Evolutionary conservation across 495 filamentous ascomycete species (phyloP).

Genomic region (Penicillium bovifimosum): DNA sequence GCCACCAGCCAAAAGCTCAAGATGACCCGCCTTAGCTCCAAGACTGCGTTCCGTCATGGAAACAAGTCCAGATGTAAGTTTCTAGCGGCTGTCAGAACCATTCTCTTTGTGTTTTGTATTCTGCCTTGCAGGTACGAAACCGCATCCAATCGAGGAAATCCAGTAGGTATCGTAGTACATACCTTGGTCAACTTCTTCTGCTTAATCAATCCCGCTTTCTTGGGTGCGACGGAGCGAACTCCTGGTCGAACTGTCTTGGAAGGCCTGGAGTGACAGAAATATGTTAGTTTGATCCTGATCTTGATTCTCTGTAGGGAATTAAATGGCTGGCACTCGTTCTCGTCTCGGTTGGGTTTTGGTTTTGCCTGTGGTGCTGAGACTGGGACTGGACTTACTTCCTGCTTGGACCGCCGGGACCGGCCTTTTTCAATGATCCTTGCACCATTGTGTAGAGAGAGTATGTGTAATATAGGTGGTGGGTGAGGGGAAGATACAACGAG

Average conservation of each 20-base stretch:
- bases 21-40: conserved; percentile 64
- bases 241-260: conserved; percentile 47
- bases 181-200: conserved; percentile 61
- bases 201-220: conserved; percentile 55
- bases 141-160: too few species aligned
- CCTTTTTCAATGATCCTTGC: conserved; percentile 7
- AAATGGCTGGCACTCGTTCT: neutral
- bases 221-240: conserved; percentile 59
- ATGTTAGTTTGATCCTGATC: neutral
- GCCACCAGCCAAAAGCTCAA: conserved; percentile 62
- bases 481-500: neutral
- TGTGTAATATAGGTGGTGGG: neutral
- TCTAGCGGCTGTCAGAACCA: conserved; percentile 34
- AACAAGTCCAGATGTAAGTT: conserved; percentile 58
- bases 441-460: neutral
- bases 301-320: neutral
- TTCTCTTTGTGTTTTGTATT: neutral
- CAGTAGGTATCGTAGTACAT: too few species aligned
- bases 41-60: conserved; percentile 61
- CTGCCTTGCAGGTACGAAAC: too few species aligned
- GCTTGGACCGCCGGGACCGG: neutral
- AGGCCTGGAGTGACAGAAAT: neutral
- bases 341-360: neutral
- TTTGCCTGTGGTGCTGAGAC: neutral
- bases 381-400: neutral